Conservation (phyloP, 1,284 basidiomycete genomes). For the Trametes hirsuta region DNA sequence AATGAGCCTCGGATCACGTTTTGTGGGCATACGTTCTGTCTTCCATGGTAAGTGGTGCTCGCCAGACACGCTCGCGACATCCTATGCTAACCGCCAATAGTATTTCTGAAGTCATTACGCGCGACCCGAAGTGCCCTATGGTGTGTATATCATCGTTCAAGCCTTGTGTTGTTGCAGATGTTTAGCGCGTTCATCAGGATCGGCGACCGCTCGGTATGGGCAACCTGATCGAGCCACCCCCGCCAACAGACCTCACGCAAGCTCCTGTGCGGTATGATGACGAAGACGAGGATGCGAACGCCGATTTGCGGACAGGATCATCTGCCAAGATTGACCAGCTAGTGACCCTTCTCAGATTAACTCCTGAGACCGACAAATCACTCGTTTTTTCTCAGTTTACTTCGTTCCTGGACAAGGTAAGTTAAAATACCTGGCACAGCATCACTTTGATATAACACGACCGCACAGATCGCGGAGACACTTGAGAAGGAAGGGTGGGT, state of each 20-base stretch:
- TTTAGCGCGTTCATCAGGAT: slow-evolving; percentile 49
- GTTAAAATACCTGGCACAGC: not conserved
- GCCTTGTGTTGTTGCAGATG: not conserved
- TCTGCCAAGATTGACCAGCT: slow-evolving; percentile 87
- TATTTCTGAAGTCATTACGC: slow-evolving; percentile 67
- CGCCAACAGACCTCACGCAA: slow-evolving; percentile 69
- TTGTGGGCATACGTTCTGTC: slow-evolving; percentile 80
- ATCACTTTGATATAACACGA: not conserved
- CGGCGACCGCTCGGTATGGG: slow-evolving; percentile 63
- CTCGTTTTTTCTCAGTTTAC: slow-evolving; percentile 89
- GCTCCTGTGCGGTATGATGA: slow-evolving; percentile 44
- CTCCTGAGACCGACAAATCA: slow-evolving; percentile 73
- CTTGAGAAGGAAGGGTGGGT: slow-evolving; percentile 66
- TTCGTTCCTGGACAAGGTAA: slow-evolving; percentile 77
- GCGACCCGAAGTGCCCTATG: slow-evolving; percentile 81
- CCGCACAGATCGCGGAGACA: slow-evolving; percentile 64
- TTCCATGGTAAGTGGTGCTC: slow-evolving; percentile 59
- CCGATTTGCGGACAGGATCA: slow-evolving; percentile 50
- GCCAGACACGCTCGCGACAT: not conserved
- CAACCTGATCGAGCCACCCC: slow-evolving; percentile 71
- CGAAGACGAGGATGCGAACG: slow-evolving; percentile 46
- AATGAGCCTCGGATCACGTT: slow-evolving; percentile 77
- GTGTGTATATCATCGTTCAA: slow-evolving; percentile 38
- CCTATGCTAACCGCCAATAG: slow-evolving; percentile 37
- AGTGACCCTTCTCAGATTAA: slow-evolving; percentile 70